Conservation (phyloP, 257 asterid genomes). For the Nicotiana knightiana region DNA sequence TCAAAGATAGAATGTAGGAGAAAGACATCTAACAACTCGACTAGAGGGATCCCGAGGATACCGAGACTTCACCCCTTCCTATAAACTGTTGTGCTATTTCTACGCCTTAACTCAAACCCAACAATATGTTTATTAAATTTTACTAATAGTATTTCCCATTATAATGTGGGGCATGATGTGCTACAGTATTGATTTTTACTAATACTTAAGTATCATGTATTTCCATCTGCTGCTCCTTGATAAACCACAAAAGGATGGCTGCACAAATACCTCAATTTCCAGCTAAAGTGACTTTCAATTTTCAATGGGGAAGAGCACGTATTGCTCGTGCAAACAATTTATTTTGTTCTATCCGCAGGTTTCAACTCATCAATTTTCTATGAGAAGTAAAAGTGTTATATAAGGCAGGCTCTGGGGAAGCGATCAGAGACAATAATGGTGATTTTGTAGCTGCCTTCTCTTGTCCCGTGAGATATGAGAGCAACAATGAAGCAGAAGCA, state of each 20-base stretch:
- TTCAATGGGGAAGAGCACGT: neutral
- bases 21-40: too few species aligned
- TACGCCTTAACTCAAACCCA: too few species aligned
- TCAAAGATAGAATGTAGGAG: too few species aligned
- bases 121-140: neutral
- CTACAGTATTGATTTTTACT: neutral
- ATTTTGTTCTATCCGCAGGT: neutral
- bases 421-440: too few species aligned
- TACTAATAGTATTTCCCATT: neutral
- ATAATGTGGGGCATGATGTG: neutral
- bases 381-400: neutral
- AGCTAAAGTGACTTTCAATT: neutral
- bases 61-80: too few species aligned
- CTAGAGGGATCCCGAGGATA: too few species aligned
- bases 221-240: neutral
- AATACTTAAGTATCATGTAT: neutral
- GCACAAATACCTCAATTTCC: neutral
- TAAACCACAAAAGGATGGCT: neutral
- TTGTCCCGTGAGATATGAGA: too few species aligned
- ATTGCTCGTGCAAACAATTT: neutral
- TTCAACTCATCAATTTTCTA: neutral
- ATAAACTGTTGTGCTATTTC: too few species aligned
- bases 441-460: too few species aligned
- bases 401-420: too few species aligned
- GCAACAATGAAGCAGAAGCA: too few species aligned